Percentiles rank a stretch among this genome's conserved stretches.
Evolutionary conservation across 495 filamentous ascomycete genomes (phyloP).

Genomic region (Ascobolus immersus): DNA sequence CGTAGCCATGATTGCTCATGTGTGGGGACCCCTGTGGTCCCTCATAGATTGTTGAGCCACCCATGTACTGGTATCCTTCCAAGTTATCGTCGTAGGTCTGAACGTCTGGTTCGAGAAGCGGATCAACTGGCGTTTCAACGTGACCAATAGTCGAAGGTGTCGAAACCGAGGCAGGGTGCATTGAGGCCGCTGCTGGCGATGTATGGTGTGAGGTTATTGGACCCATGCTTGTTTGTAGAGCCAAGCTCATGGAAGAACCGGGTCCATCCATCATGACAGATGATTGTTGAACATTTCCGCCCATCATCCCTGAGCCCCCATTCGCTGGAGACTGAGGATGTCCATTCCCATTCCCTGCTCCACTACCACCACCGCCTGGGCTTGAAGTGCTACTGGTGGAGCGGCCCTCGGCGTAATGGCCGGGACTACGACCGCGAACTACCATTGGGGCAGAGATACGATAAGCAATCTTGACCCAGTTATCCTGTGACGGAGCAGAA

Average conservation of each 20-base stretch:
- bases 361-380: conserved; percentile 41
- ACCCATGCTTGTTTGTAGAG: conserved; percentile 2
- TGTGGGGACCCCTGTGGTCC: conserved; percentile 12
- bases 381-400: conserved; percentile 38
- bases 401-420: conserved; percentile 72
- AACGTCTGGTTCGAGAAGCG: conserved; percentile 13
- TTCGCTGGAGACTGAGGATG: conserved; percentile 13
- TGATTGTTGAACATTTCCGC: conserved; percentile 10
- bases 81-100: conserved; percentile 11
- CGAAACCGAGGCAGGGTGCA: conserved; percentile 13
- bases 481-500: conserved; percentile 18
- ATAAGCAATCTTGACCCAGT: conserved; percentile 55
- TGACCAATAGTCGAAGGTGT: conserved; percentile 12
- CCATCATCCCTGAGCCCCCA: conserved; percentile 14
- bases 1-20: conserved; percentile 12
- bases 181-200: conserved; percentile 13
- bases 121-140: conserved; percentile 16
- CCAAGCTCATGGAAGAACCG: conserved; percentile 10
- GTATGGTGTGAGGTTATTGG: conserved; percentile 12
- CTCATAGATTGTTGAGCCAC: conserved; percentile 13
- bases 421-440: conserved; percentile 74
- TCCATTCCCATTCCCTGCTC: conserved; percentile 25
- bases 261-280: conserved; percentile 10
- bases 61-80: conserved; percentile 15
- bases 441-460: conserved; percentile 68